These are phyloP conservation scores for Calophaca sinica DNA, from an alignment of 306 rosid species.

Conservation along the genomic window DNA sequence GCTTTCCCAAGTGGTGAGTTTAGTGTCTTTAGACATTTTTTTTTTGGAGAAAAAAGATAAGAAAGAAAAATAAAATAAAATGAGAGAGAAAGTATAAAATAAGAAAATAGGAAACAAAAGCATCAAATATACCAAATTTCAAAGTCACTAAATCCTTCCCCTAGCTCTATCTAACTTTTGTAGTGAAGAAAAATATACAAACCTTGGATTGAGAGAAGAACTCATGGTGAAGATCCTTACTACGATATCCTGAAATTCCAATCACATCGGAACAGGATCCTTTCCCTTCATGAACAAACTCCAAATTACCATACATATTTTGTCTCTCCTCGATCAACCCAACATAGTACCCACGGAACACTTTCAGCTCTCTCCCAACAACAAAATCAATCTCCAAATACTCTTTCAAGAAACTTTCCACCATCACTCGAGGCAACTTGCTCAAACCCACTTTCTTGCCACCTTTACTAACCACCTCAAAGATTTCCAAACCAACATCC, in stretches of 20 bases:
- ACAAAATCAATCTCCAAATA: slow-evolving; percentile 70
- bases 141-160: no score
- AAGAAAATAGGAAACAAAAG: no score
- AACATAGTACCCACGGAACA: slow-evolving; percentile 64
- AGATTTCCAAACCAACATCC: slow-evolving; percentile 68
- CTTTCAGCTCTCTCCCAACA: slow-evolving; percentile 69
- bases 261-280: slow-evolving; percentile 42
- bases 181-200: not conserved
- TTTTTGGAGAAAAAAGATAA: no score
- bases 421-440: slow-evolving; percentile 67
- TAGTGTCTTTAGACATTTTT: no score
- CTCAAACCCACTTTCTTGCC: slow-evolving; percentile 62
- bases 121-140: no score
- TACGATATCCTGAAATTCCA: slow-evolving; percentile 55
- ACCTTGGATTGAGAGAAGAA: slow-evolving; percentile 69
- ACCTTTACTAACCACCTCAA: slow-evolving; percentile 55
- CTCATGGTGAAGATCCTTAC: slow-evolving; percentile 37
- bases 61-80: no score
- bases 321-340: slow-evolving; percentile 66
- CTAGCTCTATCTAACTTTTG: no score
- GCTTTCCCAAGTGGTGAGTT: no score
- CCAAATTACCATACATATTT: not conserved
- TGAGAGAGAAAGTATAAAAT: no score
- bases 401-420: slow-evolving; percentile 72
- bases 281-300: slow-evolving; percentile 38